A percentile compares a stretch with the other conserved stretches of the same genome.
Conservation (phyloP, 208 protist genomes). For the Trypanosoma lewisi region DNA sequence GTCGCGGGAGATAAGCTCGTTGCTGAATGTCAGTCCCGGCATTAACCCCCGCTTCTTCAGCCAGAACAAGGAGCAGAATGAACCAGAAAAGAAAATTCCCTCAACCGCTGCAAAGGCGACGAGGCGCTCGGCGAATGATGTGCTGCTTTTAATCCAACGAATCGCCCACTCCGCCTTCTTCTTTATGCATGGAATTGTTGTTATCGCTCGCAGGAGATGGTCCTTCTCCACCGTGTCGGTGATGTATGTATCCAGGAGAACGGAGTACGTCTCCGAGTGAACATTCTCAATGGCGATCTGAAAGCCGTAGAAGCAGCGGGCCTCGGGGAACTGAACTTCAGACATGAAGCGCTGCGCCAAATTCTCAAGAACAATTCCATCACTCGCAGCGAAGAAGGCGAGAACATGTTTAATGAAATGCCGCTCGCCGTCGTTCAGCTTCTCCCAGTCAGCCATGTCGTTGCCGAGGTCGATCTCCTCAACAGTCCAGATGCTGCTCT, state of each 20-base stretch:
- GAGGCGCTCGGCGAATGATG: conserved; percentile 95
- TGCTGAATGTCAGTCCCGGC: conserved; percentile 98
- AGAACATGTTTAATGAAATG: conserved; percentile 99
- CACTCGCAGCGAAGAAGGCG: conserved; percentile 98
- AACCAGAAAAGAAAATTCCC: conserved; percentile 99
- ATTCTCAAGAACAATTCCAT: conserved; percentile 99
- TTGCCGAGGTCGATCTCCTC: conserved; percentile 98
- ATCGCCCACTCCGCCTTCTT: conserved; percentile 99
- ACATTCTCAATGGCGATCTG: conserved; percentile 99
- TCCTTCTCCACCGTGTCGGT: conserved; percentile 91
- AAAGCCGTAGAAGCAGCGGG: conserved; percentile 98
- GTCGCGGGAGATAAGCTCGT: conserved; percentile 99
- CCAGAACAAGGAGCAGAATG: conserved; percentile 99
- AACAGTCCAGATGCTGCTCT: conserved; percentile 97
- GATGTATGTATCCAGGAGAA: conserved; percentile 97
- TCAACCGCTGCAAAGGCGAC: conserved; percentile 99
- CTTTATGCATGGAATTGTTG: conserved; percentile 96
- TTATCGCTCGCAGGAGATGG: conserved; percentile 96
- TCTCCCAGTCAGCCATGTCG: conserved; percentile 96
- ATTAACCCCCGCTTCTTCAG: conserved; percentile 99
- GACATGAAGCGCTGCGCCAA: conserved; percentile 94
- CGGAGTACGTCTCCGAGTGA: conserved; percentile 95
- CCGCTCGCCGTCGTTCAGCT: conserved; percentile 94
- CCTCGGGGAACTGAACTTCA: conserved; percentile 98
- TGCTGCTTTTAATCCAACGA: conserved; percentile 72